Percentiles rank a stretch among this genome's conserved stretches.
phyloP scores from a whole-genome alignment of 169 alveolate genomes.

The Blepharisma undulans region DNA sequence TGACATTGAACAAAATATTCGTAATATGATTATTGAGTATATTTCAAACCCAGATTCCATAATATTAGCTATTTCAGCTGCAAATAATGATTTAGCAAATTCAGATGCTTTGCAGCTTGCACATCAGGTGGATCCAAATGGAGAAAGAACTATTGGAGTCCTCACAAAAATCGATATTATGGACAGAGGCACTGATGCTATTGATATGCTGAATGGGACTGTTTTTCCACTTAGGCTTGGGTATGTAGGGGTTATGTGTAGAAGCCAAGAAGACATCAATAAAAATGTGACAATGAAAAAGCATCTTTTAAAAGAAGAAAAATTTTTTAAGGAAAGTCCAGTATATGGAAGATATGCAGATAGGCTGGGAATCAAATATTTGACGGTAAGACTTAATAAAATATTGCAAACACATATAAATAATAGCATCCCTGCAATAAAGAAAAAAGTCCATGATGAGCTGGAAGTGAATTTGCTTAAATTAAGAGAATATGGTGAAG shows the following conservation, averaged over 20 bases:
- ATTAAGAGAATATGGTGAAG: constrained; percentile 1
- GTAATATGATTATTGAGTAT: background rate
- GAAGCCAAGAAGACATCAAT: constrained; percentile 85
- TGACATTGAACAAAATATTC: constrained; percentile 86
- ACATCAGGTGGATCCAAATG: constrained; percentile 96
- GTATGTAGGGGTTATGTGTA: constrained; percentile 84
- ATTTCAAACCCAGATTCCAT: constrained; percentile 75
- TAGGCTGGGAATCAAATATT: constrained; percentile 61
- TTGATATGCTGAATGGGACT: constrained; percentile 88
- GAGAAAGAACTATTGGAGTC: constrained; percentile 97
- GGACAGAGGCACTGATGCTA: constrained; percentile 93
- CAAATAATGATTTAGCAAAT: constrained; percentile 94
- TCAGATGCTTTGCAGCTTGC: constrained; percentile 95
- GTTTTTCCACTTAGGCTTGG: constrained; percentile 88
- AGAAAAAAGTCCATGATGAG: constrained; percentile 56
- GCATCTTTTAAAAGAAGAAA: constrained; percentile 83
- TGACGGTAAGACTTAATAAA: constrained; percentile 63
- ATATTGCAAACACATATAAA: constrained; percentile 89
- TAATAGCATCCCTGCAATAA: constrained; percentile 89
- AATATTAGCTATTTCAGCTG: constrained; percentile 97
- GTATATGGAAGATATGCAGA: constrained; percentile 43
- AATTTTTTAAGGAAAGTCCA: constrained; percentile 52
- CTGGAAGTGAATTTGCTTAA: background rate
- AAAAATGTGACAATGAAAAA: constrained; percentile 78
- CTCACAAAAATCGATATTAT: constrained; percentile 94